A percentile compares a stretch with the other conserved stretches of the same genome.
Conservation (phyloP, 352 stramenopile genomes). For the Globisporangium irregulare region DNA sequence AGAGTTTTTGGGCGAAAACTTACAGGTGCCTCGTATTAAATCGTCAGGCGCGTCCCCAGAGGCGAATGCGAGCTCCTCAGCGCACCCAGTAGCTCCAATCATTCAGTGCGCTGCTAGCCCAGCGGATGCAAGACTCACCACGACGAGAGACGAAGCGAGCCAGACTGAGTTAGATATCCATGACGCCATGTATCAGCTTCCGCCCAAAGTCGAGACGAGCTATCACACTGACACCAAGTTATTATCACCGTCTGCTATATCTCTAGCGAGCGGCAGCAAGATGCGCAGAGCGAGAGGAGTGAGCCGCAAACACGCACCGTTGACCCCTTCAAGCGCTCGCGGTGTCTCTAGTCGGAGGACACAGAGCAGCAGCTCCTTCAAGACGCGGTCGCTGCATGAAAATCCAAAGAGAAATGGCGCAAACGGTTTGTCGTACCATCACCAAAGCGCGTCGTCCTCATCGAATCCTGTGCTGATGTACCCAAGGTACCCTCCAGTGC, state of each 20-base stretch:
- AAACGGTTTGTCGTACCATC: conserved; percentile 8
- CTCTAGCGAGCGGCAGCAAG: neutral
- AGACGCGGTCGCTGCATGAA: neutral
- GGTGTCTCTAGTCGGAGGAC: neutral
- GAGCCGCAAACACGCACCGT: neutral
- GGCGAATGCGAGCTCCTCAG: neutral
- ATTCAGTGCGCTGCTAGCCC: neutral
- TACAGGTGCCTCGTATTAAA: conserved; percentile 3
- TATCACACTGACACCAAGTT: conserved; percentile 4
- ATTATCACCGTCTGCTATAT: neutral
- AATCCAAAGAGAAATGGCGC: conserved; percentile 5
- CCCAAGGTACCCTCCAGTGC: conserved; percentile 41
- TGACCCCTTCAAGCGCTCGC: neutral
- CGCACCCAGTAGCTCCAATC: neutral
- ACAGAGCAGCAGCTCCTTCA: neutral
- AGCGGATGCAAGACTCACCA: neutral
- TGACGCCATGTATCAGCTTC: neutral
- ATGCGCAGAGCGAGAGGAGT: neutral
- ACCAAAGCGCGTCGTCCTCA: conserved; percentile 4
- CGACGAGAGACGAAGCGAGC: conserved; percentile 9
- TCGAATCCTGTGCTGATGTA: conserved; percentile 53
- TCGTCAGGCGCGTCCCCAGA: neutral
- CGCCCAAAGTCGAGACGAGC: neutral
- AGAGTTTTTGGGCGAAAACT: conserved; percentile 30
- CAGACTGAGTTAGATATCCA: conserved; percentile 8